Evolutionary conservation across 1,139 yeast species (phyloP).

Genomic region (Pichia sp.): DNA sequence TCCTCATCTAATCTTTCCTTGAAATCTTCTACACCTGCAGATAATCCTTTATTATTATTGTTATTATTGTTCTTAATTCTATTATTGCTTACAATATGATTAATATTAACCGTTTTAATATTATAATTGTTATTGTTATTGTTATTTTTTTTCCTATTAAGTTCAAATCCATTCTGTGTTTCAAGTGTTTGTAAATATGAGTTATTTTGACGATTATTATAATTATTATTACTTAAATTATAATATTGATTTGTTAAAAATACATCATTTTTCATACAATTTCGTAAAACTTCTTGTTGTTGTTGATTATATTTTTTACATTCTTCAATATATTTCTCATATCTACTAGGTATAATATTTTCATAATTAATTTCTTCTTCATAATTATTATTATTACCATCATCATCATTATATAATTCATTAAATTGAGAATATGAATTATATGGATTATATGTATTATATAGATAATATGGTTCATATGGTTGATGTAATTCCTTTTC

Average conservation of each 20-base stretch:
- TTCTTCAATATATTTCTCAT: slow-evolving; percentile 7
- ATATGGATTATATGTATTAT: too few relatives aligned
- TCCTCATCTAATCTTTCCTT: not conserved
- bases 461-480: not conserved
- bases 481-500: slow-evolving; percentile 1
- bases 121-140: not conserved
- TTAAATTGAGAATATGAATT: too few relatives aligned
- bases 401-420: too few relatives aligned
- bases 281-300: slow-evolving; percentile 5
- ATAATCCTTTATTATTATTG: slow-evolving; percentile 2
- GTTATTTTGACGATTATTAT: not conserved
- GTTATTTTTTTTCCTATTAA: too few relatives aligned
- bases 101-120: slow-evolving; percentile 7
- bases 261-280: slow-evolving; percentile 12
- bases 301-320: slow-evolving; percentile 2
- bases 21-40: slow-evolving; percentile 4
- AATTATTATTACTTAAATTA: not conserved
- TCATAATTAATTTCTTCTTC: not conserved
- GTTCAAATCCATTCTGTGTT: too few relatives aligned
- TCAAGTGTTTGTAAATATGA: too few relatives aligned
- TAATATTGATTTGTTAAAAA: slow-evolving; percentile 5
- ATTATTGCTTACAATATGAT: slow-evolving; percentile 1
- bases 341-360: slow-evolving; percentile 2
- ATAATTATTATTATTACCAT: too few relatives aligned
- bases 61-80: too few relatives aligned